Percentiles rank a stretch among this genome's conserved stretches.
Conservation (phyloP, 257 asterid genomes). For the Capsicum chinense region DNA sequence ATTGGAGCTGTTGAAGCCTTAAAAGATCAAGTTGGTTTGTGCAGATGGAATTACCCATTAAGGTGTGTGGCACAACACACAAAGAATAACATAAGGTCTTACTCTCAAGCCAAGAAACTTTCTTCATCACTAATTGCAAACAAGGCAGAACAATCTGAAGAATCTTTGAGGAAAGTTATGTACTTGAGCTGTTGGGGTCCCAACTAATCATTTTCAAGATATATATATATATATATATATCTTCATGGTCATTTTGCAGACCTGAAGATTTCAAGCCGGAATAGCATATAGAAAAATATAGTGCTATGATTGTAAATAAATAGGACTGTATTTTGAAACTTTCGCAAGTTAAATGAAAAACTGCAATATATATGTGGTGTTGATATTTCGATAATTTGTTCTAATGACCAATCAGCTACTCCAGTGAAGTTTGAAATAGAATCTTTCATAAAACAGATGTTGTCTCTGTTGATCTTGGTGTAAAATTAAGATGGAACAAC, state of each 20-base stretch:
- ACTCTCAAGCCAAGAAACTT: slow-evolving; percentile 28
- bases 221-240: too few relatives aligned
- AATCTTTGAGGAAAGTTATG: too few relatives aligned
- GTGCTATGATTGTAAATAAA: background rate
- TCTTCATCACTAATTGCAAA: background rate
- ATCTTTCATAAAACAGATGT: too few relatives aligned
- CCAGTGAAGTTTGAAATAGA: background rate
- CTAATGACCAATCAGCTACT: background rate
- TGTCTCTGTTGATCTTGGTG: too few relatives aligned
- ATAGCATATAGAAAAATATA: background rate
- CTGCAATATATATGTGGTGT: background rate
- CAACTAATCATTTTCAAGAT: background rate
- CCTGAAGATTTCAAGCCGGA: background rate
- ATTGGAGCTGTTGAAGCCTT: slow-evolving; percentile 36
- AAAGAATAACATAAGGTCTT: slow-evolving; percentile 25
- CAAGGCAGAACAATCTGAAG: too few relatives aligned
- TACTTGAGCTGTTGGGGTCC: slow-evolving; percentile 48
- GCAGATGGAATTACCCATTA: slow-evolving; percentile 34
- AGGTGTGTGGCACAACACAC: slow-evolving; percentile 23
- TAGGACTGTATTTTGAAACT: background rate
- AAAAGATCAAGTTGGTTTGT: slow-evolving; percentile 37
- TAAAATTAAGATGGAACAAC: background rate
- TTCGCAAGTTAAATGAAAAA: background rate
- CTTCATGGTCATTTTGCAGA: background rate
- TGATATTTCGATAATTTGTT: background rate